A percentile compares a stretch with the other conserved stretches of the same genome.
These are phyloP conservation scores for Craspedostauros australis DNA, from an alignment of 108 stramenopile genomes.

Conservation along the genomic window DNA sequence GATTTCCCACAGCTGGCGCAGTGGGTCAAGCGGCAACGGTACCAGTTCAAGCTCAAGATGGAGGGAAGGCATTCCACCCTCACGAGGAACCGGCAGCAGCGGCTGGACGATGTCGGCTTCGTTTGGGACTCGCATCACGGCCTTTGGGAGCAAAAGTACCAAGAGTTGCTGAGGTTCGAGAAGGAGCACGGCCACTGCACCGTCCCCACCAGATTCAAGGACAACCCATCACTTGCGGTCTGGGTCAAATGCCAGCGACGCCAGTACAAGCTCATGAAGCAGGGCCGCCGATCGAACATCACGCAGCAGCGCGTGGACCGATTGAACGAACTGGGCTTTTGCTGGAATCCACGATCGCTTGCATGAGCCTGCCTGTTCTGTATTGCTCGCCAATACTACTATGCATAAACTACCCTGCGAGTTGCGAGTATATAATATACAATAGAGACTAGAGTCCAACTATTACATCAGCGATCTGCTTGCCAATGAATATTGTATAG, in stretches of 20 bases:
- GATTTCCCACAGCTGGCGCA: slow-evolving; percentile 13
- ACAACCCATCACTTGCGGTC: slow-evolving; percentile 21
- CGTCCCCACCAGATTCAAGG: slow-evolving; percentile 14
- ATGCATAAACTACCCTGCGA: no score
- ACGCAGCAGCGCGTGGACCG: slow-evolving; percentile 18
- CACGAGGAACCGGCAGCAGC: slow-evolving; percentile 31
- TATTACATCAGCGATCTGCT: no score
- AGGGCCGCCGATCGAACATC: slow-evolving; percentile 12
- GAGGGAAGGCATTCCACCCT: slow-evolving; percentile 22
- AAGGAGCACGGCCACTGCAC: slow-evolving; percentile 14
- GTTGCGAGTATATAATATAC: no score
- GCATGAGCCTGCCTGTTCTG: no score
- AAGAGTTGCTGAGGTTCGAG: slow-evolving; percentile 9
- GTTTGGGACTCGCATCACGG: slow-evolving; percentile 30
- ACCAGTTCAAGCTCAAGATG: slow-evolving; percentile 29
- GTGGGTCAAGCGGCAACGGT: slow-evolving; percentile 47
- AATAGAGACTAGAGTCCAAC: no score
- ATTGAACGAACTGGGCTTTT: slow-evolving; percentile 25
- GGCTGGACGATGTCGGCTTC: slow-evolving; percentile 41
- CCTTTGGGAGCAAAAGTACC: slow-evolving; percentile 1
- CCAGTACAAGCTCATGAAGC: slow-evolving; percentile 26
- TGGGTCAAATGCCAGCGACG: slow-evolving; percentile 38
- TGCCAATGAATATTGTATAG: no score
- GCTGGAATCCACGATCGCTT: slow-evolving; percentile 26
- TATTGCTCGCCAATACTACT: no score